Percentiles rank a stretch among this genome's conserved stretches.
phyloP scores from a whole-genome alignment of 306 rosid species.

The Vigna radiata region DNA sequence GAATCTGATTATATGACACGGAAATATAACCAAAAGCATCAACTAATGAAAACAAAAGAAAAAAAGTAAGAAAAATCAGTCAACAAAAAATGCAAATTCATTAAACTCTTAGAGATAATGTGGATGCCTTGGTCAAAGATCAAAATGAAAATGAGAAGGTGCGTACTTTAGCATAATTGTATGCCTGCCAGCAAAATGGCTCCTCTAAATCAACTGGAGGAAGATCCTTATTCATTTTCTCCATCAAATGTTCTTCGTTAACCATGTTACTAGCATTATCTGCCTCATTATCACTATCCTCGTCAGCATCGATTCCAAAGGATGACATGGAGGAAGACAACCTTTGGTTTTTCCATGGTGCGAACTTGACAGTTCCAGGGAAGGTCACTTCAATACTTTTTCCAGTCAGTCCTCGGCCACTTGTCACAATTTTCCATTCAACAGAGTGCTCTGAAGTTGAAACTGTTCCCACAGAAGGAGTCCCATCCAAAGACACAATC shows the following conservation, averaged over 20 bases:
- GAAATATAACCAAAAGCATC: constrained; percentile 33
- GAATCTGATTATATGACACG: constrained; percentile 30
- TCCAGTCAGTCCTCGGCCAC: constrained; percentile 91
- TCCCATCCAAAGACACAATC: constrained; percentile 87
- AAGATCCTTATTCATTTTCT: constrained; percentile 92
- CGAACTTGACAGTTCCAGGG: constrained; percentile 93
- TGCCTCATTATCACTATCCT: constrained; percentile 81
- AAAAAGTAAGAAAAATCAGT: constrained; percentile 25
- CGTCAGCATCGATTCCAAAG: constrained; percentile 61
- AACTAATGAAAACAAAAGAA: constrained; percentile 8
- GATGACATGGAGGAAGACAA: constrained; percentile 53
- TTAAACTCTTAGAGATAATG: background rate
- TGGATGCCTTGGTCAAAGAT: constrained; percentile 30
- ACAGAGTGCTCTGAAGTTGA: constrained; percentile 89
- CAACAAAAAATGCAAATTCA: constrained; percentile 33
- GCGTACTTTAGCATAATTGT: constrained; percentile 87
- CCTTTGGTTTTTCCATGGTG: constrained; percentile 78
- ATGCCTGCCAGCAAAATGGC: constrained; percentile 99
- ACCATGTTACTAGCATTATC: constrained; percentile 73
- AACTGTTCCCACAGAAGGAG: constrained; percentile 90
- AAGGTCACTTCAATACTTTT: constrained; percentile 95
- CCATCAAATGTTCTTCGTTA: constrained; percentile 83
- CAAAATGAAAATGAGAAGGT: constrained; percentile 11
- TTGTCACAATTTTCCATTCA: constrained; percentile 85
- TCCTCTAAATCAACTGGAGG: constrained; percentile 95